Evolutionary conservation across 208 protist genomes (phyloP).

Genomic region (Leishmania braziliensis): DNA sequence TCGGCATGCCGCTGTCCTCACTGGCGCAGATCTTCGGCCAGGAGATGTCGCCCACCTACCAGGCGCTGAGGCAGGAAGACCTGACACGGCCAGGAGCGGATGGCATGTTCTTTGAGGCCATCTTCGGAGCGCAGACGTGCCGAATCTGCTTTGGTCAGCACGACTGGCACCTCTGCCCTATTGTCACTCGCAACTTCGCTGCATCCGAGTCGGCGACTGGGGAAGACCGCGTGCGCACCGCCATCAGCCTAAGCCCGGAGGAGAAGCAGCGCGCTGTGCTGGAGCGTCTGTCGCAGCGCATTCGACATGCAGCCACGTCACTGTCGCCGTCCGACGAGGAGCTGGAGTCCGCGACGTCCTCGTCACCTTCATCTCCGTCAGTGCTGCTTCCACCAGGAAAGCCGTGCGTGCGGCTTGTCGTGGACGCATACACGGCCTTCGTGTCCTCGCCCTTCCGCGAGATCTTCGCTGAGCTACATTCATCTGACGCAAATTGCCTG

Average conservation of each 20-base stretch:
- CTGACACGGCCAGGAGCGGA: constrained; percentile 33
- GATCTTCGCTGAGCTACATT: constrained; percentile 59
- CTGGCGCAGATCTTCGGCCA: constrained; percentile 40
- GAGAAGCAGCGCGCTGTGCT: constrained; percentile 77
- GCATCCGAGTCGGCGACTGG: neutral
- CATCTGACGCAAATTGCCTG: constrained; percentile 60
- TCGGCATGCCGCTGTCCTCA: constrained; percentile 7
- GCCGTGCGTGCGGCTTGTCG: constrained; percentile 46
- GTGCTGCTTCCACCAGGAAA: constrained; percentile 1
- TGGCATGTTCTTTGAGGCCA: constrained; percentile 50
- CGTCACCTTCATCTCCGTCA: neutral
- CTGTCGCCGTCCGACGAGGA: constrained; percentile 8
- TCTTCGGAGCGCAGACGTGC: constrained; percentile 74
- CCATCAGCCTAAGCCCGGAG: constrained; percentile 69
- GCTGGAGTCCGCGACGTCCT: neutral
- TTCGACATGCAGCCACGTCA: constrained; percentile 39
- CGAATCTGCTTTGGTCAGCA: constrained; percentile 82
- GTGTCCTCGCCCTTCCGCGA: constrained; percentile 80
- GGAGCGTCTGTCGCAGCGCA: constrained; percentile 45
- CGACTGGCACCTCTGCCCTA: constrained; percentile 71
- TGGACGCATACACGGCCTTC: constrained; percentile 80
- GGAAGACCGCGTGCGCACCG: constrained; percentile 6
- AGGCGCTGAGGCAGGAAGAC: constrained; percentile 30
- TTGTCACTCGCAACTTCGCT: constrained; percentile 85
- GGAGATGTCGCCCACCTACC: constrained; percentile 32